Evolutionary conservation across 2,329 filamentous ascomycete species (phyloP).

Genomic region (Ophiostoma australiae): DNA sequence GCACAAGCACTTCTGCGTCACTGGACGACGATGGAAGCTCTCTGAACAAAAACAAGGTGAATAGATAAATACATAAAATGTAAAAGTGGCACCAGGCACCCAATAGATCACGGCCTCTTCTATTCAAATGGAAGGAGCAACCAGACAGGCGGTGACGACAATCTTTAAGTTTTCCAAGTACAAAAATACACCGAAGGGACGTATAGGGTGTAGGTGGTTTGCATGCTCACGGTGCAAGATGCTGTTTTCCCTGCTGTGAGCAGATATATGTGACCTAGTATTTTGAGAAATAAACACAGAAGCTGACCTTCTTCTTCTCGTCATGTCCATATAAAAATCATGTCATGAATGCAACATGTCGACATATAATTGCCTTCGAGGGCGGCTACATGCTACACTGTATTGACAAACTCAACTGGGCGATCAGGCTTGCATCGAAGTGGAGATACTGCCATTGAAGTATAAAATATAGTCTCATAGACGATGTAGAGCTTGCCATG

Average conservation of each 20-base stretch:
- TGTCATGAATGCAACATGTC: neutral
- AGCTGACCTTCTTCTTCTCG: neutral
- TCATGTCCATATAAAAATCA: neutral
- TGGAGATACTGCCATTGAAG: neutral
- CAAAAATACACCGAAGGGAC: too few relatives aligned
- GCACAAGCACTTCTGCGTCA: neutral
- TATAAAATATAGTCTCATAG: neutral
- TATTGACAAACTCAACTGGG: neutral
- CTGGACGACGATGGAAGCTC: neutral
- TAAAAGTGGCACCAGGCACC: neutral
- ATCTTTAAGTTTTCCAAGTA: neutral
- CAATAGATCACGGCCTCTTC: neutral
- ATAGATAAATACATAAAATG: neutral
- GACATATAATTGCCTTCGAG: neutral
- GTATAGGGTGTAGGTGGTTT: neutral
- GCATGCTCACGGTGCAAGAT: neutral
- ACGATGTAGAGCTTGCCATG: neutral
- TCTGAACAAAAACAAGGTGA: neutral
- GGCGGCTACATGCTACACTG: neutral
- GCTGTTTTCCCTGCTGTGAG: neutral
- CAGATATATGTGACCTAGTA: rapidly evolving
- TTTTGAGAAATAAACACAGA: too few relatives aligned
- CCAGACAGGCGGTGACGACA: neutral
- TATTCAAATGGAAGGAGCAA: conserved; percentile 4
- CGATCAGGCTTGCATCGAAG: neutral